Conservation (phyloP, 805 yeast species). For the Metschnikowia santaceciliae region DNA sequence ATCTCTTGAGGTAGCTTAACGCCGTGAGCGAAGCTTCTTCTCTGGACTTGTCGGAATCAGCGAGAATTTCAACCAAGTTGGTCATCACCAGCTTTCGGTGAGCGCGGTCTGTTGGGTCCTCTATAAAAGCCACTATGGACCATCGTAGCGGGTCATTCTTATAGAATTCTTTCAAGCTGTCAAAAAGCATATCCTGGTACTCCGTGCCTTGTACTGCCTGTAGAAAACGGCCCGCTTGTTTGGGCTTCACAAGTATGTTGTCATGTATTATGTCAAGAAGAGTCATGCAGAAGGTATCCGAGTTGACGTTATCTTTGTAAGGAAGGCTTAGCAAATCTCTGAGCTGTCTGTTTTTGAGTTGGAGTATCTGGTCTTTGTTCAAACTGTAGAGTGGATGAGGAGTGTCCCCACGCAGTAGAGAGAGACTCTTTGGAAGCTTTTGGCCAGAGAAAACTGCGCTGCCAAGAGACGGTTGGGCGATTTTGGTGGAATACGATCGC, state of each 20-base stretch:
- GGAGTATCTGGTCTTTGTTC: constrained; percentile 23
- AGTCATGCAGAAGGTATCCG: constrained; percentile 26
- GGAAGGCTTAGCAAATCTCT: constrained; percentile 26
- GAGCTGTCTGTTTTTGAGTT: constrained; percentile 22
- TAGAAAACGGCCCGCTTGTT: constrained; percentile 19
- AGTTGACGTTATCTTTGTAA: constrained; percentile 21
- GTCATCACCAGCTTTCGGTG: constrained; percentile 16
- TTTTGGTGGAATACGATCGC: background rate
- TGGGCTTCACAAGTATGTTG: constrained; percentile 25
- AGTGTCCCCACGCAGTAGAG: constrained; percentile 19
- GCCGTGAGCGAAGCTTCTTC: constrained; percentile 18
- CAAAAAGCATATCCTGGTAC: constrained; percentile 17
- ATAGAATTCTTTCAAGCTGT: constrained; percentile 17
- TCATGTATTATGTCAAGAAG: constrained; percentile 29
- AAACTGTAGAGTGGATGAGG: constrained; percentile 35
- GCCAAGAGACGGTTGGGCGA: background rate
- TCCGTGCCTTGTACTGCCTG: constrained; percentile 18
- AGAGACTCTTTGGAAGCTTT: constrained; percentile 5
- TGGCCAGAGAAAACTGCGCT: constrained; percentile 4
- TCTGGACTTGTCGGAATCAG: constrained; percentile 9
- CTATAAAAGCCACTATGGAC: constrained; percentile 27
- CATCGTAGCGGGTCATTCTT: constrained; percentile 19
- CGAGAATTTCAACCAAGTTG: constrained; percentile 16
- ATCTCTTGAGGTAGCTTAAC: constrained; percentile 23
- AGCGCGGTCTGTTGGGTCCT: constrained; percentile 19